phyloP scores from a whole-genome alignment of 2,329 filamentous ascomycete species.

The Penicillium sp. region DNA sequence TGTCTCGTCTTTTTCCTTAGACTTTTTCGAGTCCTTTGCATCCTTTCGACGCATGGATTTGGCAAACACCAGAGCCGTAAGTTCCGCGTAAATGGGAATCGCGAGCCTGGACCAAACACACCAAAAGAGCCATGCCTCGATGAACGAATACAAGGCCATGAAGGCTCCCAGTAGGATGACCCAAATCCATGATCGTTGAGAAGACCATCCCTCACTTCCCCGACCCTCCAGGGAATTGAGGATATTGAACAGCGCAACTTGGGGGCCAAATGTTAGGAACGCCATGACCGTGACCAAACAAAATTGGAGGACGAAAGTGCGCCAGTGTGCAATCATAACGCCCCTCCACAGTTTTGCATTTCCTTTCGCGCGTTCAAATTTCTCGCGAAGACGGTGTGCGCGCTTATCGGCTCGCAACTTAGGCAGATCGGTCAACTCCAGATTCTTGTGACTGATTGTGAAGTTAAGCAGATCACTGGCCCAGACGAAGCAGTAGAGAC shows the following conservation, averaged over 20 bases:
- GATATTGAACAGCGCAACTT: constrained; percentile 67
- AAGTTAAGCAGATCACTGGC: constrained; percentile 55
- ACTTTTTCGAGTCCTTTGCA: constrained; percentile 43
- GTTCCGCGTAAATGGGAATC: constrained; percentile 67
- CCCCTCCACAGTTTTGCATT: constrained; percentile 59
- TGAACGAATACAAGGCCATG: constrained; percentile 57
- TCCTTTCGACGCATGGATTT: constrained; percentile 78
- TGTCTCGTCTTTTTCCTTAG: constrained; percentile 41
- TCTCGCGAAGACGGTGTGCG: constrained; percentile 54
- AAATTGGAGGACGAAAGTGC: constrained; percentile 60
- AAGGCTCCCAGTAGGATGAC: constrained; percentile 64
- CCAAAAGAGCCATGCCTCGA: constrained; percentile 69
- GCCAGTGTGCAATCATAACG: constrained; percentile 60
- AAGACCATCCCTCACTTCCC: constrained; percentile 45
- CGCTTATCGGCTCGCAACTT: constrained; percentile 59
- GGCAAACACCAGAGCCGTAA: constrained; percentile 72
- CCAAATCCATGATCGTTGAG: constrained; percentile 65
- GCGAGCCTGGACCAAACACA: constrained; percentile 63
- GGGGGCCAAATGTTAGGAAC: constrained; percentile 67
- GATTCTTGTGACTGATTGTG: constrained; percentile 58
- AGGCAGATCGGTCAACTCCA: constrained; percentile 65
- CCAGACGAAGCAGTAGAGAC: constrained; percentile 68
- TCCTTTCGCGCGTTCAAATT: constrained; percentile 37
- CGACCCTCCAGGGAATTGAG: constrained; percentile 64
- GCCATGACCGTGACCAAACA: constrained; percentile 55